phyloP scores from a whole-genome alignment of 805 yeast genomes.

The Cyberlindnera sargentensis region DNA sequence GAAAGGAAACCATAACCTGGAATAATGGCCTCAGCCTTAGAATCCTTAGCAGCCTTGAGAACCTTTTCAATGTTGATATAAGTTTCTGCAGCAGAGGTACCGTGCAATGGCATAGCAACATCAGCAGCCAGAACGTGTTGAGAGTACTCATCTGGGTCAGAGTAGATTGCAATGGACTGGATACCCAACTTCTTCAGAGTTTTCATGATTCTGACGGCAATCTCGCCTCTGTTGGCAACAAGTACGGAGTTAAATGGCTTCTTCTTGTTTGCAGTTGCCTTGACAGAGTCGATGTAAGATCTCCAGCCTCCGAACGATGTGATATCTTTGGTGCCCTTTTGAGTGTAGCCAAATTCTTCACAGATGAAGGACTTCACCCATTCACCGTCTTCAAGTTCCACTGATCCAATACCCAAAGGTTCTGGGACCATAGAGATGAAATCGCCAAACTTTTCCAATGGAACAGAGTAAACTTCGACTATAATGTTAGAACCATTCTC shows the following conservation, averaged over 20 bases:
- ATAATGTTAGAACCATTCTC: conserved; percentile 52
- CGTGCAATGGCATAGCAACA: conserved; percentile 69
- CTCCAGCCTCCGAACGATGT: conserved; percentile 90
- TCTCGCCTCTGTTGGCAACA: conserved; percentile 96
- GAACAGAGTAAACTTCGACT: conserved; percentile 80
- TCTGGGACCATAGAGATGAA: conserved; percentile 87
- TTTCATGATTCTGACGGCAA: conserved; percentile 88
- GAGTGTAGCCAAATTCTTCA: conserved; percentile 79
- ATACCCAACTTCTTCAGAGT: conserved; percentile 79
- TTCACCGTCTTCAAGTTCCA: conserved; percentile 72
- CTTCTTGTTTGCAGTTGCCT: conserved; percentile 25
- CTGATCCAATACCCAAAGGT: conserved; percentile 93
- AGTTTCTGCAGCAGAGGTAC: conserved; percentile 84
- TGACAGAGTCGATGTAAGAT: conserved; percentile 40
- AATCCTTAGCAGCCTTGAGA: conserved; percentile 72
- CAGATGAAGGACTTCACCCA: conserved; percentile 93
- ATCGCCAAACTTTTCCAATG: conserved; percentile 68
- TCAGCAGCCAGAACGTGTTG: conserved; percentile 84
- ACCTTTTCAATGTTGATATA: conserved; percentile 83
- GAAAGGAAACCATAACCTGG: conserved; percentile 97
- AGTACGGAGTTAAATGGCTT: conserved; percentile 79
- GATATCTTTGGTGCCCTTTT: conserved; percentile 68
- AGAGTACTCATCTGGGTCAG: conserved; percentile 85
- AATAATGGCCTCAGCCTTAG: conserved; percentile 89
- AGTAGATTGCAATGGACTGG: conserved; percentile 78